Evolutionary conservation across 2,329 filamentous ascomycete species (phyloP), one percentile per base, ranked within the genome.

Genomic region (Teratosphaeria gauchensis): DNA sequence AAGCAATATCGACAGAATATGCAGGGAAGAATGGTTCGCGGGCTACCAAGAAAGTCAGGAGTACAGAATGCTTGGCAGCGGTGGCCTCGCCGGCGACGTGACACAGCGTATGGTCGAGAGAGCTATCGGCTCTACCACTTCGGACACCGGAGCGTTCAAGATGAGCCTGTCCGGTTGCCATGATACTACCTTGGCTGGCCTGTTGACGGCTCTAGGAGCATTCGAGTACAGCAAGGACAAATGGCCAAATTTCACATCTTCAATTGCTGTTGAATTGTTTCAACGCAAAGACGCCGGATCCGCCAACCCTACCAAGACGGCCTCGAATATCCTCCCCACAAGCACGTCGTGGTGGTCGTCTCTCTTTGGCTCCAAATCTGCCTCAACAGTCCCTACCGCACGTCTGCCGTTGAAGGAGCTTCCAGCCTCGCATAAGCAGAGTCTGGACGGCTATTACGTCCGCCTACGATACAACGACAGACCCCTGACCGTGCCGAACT

Each of bases 181-280:
- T 73, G 92, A 97, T 70, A 97, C 94, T 1, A 97, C 94, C 0
- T 81, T 99, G 4, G 94, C 90, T 2, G 89, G 83, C 1, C 78
- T 90, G 1, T 77, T 99, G 31, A 77, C 86, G 16, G 89, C 89
- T 64, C 74, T 97, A 6, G 94, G 92, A 2, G 88, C 88, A 2
- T 94, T 90, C 70, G 79, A 89, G 51, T 58, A 65, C n/a, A 77
- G 77, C 21, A 82, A 82, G 54, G 75, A 79, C 61, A 80, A 81
- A 38, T 99, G 94, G 94, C 94, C 94, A 0, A 92, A 91, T 0
- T 99, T 92, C 69, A 96, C 92, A 0, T 92, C 89, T 66, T 91
- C 95, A 67, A 82, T 99, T 63, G 92, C 94, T 33, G 79, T 99
- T 57, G 94, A 99, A 74, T 80, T 97, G 62, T 96, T 97, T 78